Conservation (phyloP, 345 rosid species). For the Corymbia maculata region DNA sequence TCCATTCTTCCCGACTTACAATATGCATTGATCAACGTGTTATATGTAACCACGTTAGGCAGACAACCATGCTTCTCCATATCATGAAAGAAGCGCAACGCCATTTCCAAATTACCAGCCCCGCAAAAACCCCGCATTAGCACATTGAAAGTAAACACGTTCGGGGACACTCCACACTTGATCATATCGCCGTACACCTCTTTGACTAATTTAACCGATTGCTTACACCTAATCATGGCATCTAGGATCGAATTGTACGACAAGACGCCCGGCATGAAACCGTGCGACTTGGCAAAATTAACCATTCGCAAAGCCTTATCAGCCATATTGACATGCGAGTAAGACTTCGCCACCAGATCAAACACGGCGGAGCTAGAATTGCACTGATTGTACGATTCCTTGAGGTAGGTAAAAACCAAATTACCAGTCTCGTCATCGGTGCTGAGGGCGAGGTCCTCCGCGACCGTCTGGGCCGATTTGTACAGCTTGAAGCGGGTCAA, state of each 20-base stretch:
- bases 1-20: constrained; percentile 54
- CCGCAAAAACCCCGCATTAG: constrained; percentile 70
- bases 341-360: constrained; percentile 80
- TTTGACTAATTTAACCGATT: constrained; percentile 40
- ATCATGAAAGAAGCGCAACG: constrained; percentile 26
- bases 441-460: constrained; percentile 47
- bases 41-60: constrained; percentile 83
- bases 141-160: constrained; percentile 79
- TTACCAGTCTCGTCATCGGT: constrained; percentile 32
- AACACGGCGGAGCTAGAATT: constrained; percentile 73
- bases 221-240: constrained; percentile 49
- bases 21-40: constrained; percentile 60
- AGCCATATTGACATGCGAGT: constrained; percentile 43
- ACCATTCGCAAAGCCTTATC: constrained; percentile 56
- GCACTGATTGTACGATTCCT: constrained; percentile 50
- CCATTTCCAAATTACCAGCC: constrained; percentile 68
- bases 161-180: constrained; percentile 46
- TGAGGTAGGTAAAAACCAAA: constrained; percentile 47
- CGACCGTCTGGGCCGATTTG: constrained; percentile 59
- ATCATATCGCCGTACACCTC: constrained; percentile 52
- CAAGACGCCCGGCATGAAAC: constrained; percentile 90
- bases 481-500: constrained; percentile 79
- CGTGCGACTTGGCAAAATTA: constrained; percentile 45
- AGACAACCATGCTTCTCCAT: constrained; percentile 69
- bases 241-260: constrained; percentile 80